phyloP scores from a whole-genome alignment of 192 early-diverging fungal species.

The Gaertneriomyces sp. region DNA sequence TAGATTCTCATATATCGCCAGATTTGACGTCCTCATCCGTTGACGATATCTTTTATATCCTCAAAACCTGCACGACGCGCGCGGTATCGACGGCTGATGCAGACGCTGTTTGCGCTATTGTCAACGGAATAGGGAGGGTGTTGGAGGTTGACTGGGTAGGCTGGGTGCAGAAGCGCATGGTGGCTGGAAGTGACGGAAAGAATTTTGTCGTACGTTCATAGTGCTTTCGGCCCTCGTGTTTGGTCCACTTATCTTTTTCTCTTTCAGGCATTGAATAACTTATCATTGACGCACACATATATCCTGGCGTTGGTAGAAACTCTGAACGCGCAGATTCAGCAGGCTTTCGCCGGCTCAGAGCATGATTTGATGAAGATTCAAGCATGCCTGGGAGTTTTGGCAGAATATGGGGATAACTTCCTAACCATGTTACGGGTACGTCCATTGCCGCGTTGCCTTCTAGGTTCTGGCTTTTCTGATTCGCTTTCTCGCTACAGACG shows the following conservation, averaged over 20 bases:
- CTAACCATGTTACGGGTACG: conserved; percentile 60
- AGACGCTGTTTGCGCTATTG: conserved; percentile 63
- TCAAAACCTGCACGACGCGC: conserved; percentile 70
- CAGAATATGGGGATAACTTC: conserved; percentile 61
- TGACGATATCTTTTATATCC: conserved; percentile 92
- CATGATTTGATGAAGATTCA: conserved; percentile 54
- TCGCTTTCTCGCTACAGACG: conserved; percentile 37
- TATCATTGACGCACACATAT: conserved; percentile 85
- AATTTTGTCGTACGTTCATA: conserved; percentile 58
- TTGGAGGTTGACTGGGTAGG: conserved; percentile 69
- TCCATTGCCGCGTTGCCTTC: conserved; percentile 4
- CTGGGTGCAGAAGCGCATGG: conserved; percentile 58
- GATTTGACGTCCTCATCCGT: conserved; percentile 59
- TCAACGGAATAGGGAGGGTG: conserved; percentile 61
- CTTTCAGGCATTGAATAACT: conserved; percentile 69
- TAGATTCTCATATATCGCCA: conserved; percentile 46
- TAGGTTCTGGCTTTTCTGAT: conserved; percentile 7
- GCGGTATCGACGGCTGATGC: conserved; percentile 70
- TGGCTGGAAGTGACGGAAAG: conserved; percentile 39
- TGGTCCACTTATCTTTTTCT: not conserved
- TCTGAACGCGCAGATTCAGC: conserved; percentile 55
- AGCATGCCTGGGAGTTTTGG: conserved; percentile 55
- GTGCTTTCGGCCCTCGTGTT: not conserved
- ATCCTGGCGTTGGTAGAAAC: conserved; percentile 68
- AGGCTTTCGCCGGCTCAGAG: conserved; percentile 36